Evolutionary conservation across 176 grass and related monocot genomes (phyloP), one percentile per base, ranked within the genome.

Genomic region (Guadua angustifolia): DNA sequence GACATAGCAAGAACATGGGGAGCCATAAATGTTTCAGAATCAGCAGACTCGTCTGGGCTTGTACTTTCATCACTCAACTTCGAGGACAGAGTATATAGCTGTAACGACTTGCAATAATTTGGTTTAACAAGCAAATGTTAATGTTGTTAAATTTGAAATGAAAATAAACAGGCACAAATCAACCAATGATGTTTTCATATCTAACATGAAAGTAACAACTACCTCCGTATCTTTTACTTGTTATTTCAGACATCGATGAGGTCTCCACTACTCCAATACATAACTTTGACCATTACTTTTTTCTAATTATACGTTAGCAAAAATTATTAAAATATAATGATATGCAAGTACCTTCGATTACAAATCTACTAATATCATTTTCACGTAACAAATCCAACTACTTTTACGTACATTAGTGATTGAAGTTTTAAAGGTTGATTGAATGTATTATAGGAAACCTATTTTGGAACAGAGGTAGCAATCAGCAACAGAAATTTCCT

Each of bases 1-100:
- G 95, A 98, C 87, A 98, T 88, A 7, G 93, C 87, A 82, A 98
- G 95, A 90, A 98, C 86, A 91, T 98, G 95, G 40, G 93, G 95
- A 66, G 93, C 95, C 95, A 98, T 98, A 84, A 92, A 93, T 73
- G 72, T 62, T 90, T 95, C 87, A 82, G 92, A 88, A 71, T 92
- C 91, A 70, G 73, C 84, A 93, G 68, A 32, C 66, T 71, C 79
- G 60, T 90, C 75, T 56, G 24, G 4, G 68, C 80, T 91, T 86
- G 71, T 80, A 67, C 76, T 84, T 69, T 85, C 77, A 63, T 85
- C 63, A 91, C 72, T 94, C 78, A 79, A 86, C 49, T 90, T 88
- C 18, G 17, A 50, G 22, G 64, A 92, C 5, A 61, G 32, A 33
- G 87, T 85, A 85, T 94, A 94, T 79, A 94, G 81, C 92, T 94